Percentiles rank a stretch among this genome's conserved stretches.
Evolutionary conservation across 352 stramenopile genomes (phyloP).

Genomic region (Globisporangium lucens): DNA sequence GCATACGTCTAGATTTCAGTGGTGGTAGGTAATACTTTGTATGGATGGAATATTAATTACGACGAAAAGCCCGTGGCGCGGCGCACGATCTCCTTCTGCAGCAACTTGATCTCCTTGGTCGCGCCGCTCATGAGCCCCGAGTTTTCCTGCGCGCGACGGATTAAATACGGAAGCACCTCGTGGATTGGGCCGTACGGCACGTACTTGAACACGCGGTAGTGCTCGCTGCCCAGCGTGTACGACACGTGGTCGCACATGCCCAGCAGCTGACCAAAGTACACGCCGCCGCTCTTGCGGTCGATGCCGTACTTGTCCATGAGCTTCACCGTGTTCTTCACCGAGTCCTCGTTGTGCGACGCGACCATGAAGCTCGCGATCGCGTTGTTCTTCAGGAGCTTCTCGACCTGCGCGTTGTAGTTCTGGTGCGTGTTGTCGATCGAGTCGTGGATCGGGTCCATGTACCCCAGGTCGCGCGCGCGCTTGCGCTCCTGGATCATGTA

Average conservation of each 20-base stretch:
- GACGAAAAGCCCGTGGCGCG: conserved; percentile 19
- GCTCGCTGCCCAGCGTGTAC: conserved; percentile 91
- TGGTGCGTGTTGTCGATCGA: conserved; percentile 92
- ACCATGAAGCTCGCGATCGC: conserved; percentile 94
- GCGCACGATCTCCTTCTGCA: conserved; percentile 68
- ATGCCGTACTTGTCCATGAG: conserved; percentile 91
- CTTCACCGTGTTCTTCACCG: conserved; percentile 90
- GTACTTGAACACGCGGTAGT: conserved; percentile 97
- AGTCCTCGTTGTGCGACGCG: conserved; percentile 96
- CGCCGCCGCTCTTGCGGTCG: conserved; percentile 55
- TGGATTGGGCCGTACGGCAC: conserved; percentile 96
- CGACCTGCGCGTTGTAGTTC: conserved; percentile 91
- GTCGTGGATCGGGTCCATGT: conserved; percentile 91
- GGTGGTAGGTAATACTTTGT: not conserved
- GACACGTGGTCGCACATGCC: conserved; percentile 98
- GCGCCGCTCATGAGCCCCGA: conserved; percentile 86
- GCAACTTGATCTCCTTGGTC: conserved; percentile 67
- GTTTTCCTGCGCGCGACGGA: conserved; percentile 97
- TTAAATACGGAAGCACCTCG: conserved; percentile 97
- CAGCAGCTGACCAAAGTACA: conserved; percentile 97
- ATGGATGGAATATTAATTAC: conserved; percentile 11
- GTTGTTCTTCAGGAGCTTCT: conserved; percentile 88
- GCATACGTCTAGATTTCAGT: not conserved
- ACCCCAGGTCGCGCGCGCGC: conserved; percentile 72
- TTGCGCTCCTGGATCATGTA: conserved; percentile 98